Percentiles rank a stretch among this genome's conserved stretches.
Evolutionary conservation across 2,329 filamentous ascomycete species (phyloP).

Genomic region (Aspergillus luchuensis): DNA sequence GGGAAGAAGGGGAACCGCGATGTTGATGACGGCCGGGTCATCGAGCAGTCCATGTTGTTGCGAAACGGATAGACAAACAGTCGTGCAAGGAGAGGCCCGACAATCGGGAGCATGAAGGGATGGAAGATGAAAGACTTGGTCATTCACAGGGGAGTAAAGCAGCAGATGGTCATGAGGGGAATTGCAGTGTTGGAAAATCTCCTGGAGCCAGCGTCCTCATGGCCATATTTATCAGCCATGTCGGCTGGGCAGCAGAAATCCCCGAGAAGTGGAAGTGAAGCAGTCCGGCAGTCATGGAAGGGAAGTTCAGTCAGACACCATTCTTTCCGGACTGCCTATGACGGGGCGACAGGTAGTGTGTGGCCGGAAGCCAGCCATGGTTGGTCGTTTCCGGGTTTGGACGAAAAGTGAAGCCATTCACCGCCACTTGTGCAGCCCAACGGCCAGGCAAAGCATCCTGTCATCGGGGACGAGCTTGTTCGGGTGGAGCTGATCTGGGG

Average conservation of each 20-base stretch:
- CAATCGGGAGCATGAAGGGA: constrained; percentile 14
- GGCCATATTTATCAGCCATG: background rate
- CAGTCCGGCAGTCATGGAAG: background rate
- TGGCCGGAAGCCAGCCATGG: background rate
- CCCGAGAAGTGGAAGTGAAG: background rate
- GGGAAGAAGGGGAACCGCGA: constrained; percentile 21
- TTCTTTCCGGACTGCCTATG: constrained; percentile 8
- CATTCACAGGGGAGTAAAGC: background rate
- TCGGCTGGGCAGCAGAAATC: constrained; percentile 5
- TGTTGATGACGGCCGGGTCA: constrained; percentile 12
- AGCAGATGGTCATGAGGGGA: background rate
- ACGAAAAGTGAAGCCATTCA: constrained; percentile 11
- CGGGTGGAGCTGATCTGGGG: background rate
- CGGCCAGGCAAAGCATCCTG: background rate
- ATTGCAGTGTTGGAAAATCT: background rate
- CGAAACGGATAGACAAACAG: constrained; percentile 15
- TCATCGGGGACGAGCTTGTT: background rate
- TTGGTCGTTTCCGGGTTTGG: constrained; percentile 3
- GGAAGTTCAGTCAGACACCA: background rate
- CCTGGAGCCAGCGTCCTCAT: background rate
- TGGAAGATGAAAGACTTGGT: background rate
- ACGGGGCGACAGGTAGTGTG: constrained; percentile 11
- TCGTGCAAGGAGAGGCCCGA: constrained; percentile 11
- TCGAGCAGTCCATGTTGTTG: constrained; percentile 21
- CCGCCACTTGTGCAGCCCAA: constrained; percentile 12